Evolutionary conservation across 2,329 filamentous ascomycete genomes (phyloP).

Genomic region (Clonostachys rosea): DNA sequence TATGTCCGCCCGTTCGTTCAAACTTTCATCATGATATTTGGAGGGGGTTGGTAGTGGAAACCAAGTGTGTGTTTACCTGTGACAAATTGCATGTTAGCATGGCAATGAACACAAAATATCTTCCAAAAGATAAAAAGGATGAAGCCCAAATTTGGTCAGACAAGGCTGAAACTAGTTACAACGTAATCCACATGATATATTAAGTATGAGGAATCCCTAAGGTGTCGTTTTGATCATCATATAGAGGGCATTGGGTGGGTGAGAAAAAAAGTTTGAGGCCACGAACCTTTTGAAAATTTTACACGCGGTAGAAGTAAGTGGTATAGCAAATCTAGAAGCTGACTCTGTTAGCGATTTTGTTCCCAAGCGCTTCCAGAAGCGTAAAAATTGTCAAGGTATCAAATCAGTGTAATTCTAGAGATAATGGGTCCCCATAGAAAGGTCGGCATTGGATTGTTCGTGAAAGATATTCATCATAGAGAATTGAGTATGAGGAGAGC

Average conservation of each 20-base stretch:
- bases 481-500: slow-evolving; percentile 2
- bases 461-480: slow-evolving; percentile 27
- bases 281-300: slow-evolving; percentile 40
- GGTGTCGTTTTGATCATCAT: slow-evolving; percentile 60
- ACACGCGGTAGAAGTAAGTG: no score
- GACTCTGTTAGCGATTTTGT: no score
- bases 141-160: slow-evolving; percentile 44
- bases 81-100: slow-evolving; percentile 28
- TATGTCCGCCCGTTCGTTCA: slow-evolving; percentile 71
- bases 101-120: neutral
- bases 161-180: slow-evolving; percentile 63
- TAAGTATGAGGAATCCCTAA: slow-evolving; percentile 66
- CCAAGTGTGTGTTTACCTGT: slow-evolving; percentile 30
- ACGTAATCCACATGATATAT: slow-evolving; percentile 60
- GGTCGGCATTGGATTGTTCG: slow-evolving; percentile 64
- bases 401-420: slow-evolving; percentile 55
- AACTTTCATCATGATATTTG: slow-evolving; percentile 53
- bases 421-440: slow-evolving; percentile 48
- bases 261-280: slow-evolving; percentile 1
- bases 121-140: no score
- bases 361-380: no score
- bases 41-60: slow-evolving; percentile 2
- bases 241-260: slow-evolving; percentile 18
- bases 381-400: neutral
- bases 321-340: no score